These are phyloP conservation scores for Picea abies DNA, from an alignment of 83 land plant species.

Conservation along the genomic window DNA sequence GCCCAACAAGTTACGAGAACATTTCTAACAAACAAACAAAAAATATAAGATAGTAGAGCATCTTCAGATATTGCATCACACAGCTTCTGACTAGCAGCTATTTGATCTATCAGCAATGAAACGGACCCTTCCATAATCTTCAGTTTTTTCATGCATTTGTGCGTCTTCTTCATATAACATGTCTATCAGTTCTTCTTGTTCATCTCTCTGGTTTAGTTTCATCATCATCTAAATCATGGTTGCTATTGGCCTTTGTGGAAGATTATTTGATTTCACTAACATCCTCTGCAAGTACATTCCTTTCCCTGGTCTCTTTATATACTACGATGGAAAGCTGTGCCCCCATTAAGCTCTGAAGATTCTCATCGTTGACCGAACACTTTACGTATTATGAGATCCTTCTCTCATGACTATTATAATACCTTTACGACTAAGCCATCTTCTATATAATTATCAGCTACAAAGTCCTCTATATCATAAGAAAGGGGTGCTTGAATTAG, in stretches of 20 bases:
- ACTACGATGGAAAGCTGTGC: background rate
- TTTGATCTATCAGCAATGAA: background rate
- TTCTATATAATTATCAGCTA: background rate
- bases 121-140: background rate
- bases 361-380: background rate
- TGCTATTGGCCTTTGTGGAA: background rate
- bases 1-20: no score
- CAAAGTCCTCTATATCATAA: background rate
- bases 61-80: background rate
- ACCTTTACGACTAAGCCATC: no score
- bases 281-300: background rate
- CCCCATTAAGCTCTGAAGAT: background rate
- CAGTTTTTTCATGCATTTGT: background rate
- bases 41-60: no score
- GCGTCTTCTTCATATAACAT: background rate
- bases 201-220: background rate
- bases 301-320: background rate
- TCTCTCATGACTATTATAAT: no score
- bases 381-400: no score
- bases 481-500: background rate
- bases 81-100: background rate
- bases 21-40: no score
- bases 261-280: background rate
- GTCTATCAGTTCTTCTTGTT: background rate
- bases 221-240: no score